Evolutionary conservation across 768 basidiomycete genomes (phyloP), one percentile per base, ranked within the genome.

Genomic region (Suillus variegatus): DNA sequence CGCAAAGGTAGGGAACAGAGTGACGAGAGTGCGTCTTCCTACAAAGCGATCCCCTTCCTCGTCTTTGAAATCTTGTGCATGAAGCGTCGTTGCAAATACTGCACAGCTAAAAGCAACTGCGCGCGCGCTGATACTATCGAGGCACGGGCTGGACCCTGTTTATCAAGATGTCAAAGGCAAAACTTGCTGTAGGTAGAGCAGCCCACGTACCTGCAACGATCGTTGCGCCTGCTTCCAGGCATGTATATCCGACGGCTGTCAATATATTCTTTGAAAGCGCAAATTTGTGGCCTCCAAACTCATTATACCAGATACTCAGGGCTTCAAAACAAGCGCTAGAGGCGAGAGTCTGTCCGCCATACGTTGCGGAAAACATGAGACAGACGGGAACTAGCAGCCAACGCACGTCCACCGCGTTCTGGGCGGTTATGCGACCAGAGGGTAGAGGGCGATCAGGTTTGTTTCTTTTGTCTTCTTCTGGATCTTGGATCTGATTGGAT

Each of bases 391-490:
- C 65, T 28, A 75, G 68, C 4, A 73, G 35, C 72, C 76, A 75
- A 13, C 76, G 77, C 20, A 80, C 64, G 6, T 70, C 46, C 22
- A 56, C 65, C 14, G 81, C 76, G n/a, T 76, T 70, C 16, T 40
- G 54, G 5, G 75, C 54, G 20, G 74, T 73, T 41, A 82, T 75
- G 6, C 77, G 78, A 10, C 76, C 75, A 13, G 81, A 71, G 4
- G 81, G 80, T 7, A 82, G 65, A 3, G 81, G 81, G 18, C 81
- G 70, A 72, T 77, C 76, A 5, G 76, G 74, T 55, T 79, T 78
- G 65, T 82, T 81, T 43, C 67, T 58, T 16, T 62, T 69, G 65
- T 82, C 81, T 67, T 82, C 81, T 14, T 73, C 74, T 32, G 72
- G 69, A 44, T 70, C 67, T 16, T 73, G 66, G 4, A 69, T 75